Evolutionary conservation across 306 rosid species (phyloP), one percentile per base, ranked within the genome.

Genomic region (Vigna nakashimae): DNA sequence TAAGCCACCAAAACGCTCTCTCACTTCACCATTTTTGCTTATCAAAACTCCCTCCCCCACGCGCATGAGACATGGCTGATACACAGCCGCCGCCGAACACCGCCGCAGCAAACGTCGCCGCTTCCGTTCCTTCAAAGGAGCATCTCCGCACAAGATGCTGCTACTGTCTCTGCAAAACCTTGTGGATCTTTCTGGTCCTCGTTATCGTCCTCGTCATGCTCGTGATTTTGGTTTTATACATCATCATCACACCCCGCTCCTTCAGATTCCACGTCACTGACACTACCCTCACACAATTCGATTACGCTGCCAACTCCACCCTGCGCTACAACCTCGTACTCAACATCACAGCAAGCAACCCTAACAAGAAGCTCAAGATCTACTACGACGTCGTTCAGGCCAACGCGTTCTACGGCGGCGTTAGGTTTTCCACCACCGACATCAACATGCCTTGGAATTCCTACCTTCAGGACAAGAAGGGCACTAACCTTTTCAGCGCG

Each of bases 111-210:
- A 58, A 24, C 36, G 34, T 3, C 7, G 15, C 34, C 63, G 1
- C 8, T 0, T 17, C 57, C 1, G 60, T 24, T 26, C 38, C 38
- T 0, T 2, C 38, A 13, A 59, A 59, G 18, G 65, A 59, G 65
- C 42, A 18, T 8, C 11, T 59, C 40, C 5, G 34, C 15, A 45
- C 64, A 26, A 8, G 58, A 53, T 77, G 76, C 68, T 46, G 82
- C n/a, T 64, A 79, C 65, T 87, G 97, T 66, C 71, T 87, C 77
- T 80, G 81, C 50, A 42, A 87, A 52, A 64, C 71, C 57, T 5
- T 88, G 7, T 84, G 87, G 83, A 80, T 84, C 43, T 69, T 88
- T 20, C 73, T 87, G 22, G 17, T 83, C 42, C 7, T 76, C 22
- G 36, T 80, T 50, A 64, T 82, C 50, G 0, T 87, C 75, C 3